Percentiles rank a stretch among this genome's conserved stretches.
Conservation (phyloP, 345 rosid genomes). For the Trapa incisa region DNA sequence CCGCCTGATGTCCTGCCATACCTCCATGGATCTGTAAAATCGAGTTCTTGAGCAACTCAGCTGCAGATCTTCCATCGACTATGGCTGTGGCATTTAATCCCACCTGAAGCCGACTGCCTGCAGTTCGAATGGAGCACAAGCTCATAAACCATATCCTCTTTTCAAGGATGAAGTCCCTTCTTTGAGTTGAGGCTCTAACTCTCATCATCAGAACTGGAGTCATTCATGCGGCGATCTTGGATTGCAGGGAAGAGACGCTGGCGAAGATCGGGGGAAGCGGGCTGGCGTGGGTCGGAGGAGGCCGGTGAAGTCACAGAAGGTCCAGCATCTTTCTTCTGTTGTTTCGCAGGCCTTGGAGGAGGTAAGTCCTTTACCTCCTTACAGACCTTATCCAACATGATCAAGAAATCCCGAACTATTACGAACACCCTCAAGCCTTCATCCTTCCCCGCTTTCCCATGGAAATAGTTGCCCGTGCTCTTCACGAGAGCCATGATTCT, state of each 20-base stretch:
- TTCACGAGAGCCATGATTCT: conserved; percentile 77
- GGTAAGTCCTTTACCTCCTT: conserved; percentile 65
- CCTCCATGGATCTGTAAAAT: background rate
- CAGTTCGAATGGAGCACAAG: background rate
- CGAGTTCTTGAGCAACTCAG: background rate
- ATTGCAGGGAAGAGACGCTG: conserved; percentile 68
- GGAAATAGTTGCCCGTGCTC: conserved; percentile 90
- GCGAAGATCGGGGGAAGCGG: conserved; percentile 32
- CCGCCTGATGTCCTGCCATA: background rate
- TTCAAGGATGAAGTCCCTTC: background rate
- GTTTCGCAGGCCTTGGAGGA: conserved; percentile 28
- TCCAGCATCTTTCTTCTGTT: conserved; percentile 34
- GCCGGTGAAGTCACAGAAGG: conserved; percentile 24
- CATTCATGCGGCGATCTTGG: conserved; percentile 36
- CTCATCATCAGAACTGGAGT: conserved; percentile 54
- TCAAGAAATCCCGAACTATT: conserved; percentile 71
- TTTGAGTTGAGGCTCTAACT: conserved; percentile 3
- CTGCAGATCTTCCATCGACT: background rate
- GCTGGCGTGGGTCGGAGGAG: conserved; percentile 10
- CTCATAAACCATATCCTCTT: background rate
- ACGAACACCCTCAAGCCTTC: conserved; percentile 77
- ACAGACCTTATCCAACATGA: conserved; percentile 73
- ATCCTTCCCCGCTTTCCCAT: conserved; percentile 85
- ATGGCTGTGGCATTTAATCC: background rate
- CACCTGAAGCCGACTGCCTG: background rate